Conservation (phyloP, 192 early-diverging fungal genomes). For the Backusella macrospora region DNA sequence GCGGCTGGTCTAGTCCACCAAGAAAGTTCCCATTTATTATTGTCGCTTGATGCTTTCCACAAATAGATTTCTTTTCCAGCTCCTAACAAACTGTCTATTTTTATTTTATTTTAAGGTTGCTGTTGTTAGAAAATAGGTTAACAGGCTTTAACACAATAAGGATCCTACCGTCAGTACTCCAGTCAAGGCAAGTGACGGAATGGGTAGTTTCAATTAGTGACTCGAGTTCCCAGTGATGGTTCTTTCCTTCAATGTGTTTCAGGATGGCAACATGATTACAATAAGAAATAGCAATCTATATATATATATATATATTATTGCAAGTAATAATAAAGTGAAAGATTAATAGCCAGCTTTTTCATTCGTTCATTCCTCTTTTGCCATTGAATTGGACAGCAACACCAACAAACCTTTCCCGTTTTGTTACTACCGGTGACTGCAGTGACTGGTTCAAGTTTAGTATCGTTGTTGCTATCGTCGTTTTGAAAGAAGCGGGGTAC, state of each 20-base stretch:
- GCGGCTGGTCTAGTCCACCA: slow-evolving; percentile 36
- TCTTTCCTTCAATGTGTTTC: slow-evolving; percentile 14
- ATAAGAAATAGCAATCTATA: slow-evolving; percentile 18
- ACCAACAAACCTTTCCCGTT: slow-evolving; percentile 27
- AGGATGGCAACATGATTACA: slow-evolving; percentile 18
- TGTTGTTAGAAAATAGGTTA: background rate
- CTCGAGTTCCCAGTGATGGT: slow-evolving; percentile 17
- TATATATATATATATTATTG: background rate
- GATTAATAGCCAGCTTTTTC: background rate
- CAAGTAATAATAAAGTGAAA: background rate
- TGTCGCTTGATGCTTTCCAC: slow-evolving; percentile 11
- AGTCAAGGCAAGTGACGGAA: slow-evolving; percentile 25
- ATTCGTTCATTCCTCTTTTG: background rate
- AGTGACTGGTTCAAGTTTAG: slow-evolving; percentile 29
- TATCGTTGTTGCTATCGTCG: background rate
- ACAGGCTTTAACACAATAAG: background rate
- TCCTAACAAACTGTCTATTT: slow-evolving; percentile 20
- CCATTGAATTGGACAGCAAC: background rate
- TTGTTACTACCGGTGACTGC: slow-evolving; percentile 34
- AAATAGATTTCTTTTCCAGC: slow-evolving; percentile 30
- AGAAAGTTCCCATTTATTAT: background rate
- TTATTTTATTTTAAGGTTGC: background rate
- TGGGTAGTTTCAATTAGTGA: background rate
- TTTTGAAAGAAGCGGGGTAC: background rate
- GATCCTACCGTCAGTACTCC: slow-evolving; percentile 30